Evolutionary conservation across 2,329 filamentous ascomycete species (phyloP).

Genomic region (Nemania sp.): DNA sequence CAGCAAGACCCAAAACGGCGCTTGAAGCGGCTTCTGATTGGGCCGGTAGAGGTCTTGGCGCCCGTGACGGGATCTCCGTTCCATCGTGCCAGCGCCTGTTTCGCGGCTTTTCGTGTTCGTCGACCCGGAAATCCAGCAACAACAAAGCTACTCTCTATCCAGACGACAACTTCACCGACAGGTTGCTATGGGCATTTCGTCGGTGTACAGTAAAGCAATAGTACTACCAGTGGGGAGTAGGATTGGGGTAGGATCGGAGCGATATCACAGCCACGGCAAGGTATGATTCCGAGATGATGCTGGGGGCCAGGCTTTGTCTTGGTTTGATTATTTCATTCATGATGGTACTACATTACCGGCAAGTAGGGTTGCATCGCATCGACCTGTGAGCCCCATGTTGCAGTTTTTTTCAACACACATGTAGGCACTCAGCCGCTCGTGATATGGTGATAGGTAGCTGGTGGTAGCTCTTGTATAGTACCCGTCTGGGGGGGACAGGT

Average conservation of each 20-base stretch:
- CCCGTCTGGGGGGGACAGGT: background rate
- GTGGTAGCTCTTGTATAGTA: too few species aligned
- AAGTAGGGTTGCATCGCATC: constrained; percentile 6
- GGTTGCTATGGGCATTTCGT: background rate
- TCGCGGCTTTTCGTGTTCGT: constrained; percentile 8
- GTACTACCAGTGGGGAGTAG: background rate
- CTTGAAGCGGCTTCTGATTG: constrained; percentile 28
- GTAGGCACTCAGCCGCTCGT: background rate
- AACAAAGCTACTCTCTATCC: too few species aligned
- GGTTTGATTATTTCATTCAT: background rate
- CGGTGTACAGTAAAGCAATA: background rate
- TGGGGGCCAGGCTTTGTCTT: background rate
- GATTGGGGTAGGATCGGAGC: background rate
- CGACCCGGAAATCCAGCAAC: constrained; percentile 5
- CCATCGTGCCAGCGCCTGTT: constrained; percentile 18
- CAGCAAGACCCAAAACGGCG: constrained; percentile 26
- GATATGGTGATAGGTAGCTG: background rate
- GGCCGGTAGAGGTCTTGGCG: constrained; percentile 10
- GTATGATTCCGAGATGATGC: constrained; percentile 13
- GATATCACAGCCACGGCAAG: constrained; percentile 14
- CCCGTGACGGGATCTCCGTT: background rate
- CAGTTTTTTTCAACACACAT: background rate
- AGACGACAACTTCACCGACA: constrained; percentile 4
- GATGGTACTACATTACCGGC: background rate
- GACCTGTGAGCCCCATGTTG: constrained; percentile 4